Evolutionary conservation across 176 grass and related monocot genomes (phyloP).

Genomic region (Oryza rufipogon): DNA sequence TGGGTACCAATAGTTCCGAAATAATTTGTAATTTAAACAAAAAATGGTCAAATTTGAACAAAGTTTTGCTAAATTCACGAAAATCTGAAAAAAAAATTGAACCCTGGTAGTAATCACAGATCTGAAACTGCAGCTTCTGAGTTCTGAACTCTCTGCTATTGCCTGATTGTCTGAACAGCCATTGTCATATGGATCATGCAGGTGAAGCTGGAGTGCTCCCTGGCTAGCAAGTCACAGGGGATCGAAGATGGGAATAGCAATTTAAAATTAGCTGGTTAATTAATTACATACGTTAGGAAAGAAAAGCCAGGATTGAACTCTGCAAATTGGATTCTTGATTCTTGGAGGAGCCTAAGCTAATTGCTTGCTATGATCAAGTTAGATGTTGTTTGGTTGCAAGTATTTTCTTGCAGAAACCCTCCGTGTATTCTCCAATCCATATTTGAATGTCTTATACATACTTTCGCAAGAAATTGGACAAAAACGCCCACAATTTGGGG

Average conservation of each 20-base stretch:
- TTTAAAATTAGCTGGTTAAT: constrained; percentile 19
- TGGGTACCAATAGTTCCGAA: too few relatives aligned
- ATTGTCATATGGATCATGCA: constrained; percentile 7
- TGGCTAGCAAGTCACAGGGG: not conserved
- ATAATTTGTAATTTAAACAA: too few relatives aligned
- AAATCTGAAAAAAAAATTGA: too few relatives aligned
- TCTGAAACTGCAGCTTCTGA: not conserved
- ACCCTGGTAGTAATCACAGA: not conserved
- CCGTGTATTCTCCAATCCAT: not conserved
- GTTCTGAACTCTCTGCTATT: not conserved
- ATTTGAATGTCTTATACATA: not conserved
- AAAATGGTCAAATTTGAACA: too few relatives aligned
- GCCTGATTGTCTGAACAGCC: not conserved
- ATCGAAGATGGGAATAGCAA: not conserved
- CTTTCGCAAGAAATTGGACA: not conserved
- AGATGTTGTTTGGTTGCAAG: not conserved
- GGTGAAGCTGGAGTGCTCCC: not conserved
- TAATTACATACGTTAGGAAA: constrained; percentile 1
- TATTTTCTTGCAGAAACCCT: not conserved
- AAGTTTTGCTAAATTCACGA: too few relatives aligned
- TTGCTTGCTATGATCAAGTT: not conserved
- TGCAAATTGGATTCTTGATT: constrained; percentile 16
- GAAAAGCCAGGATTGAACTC: not conserved
- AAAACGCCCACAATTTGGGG: not conserved
- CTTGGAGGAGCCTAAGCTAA: not conserved